Base-by-base conservation (phyloP, 345 rosid species). In the Camelina sativa region DNA sequence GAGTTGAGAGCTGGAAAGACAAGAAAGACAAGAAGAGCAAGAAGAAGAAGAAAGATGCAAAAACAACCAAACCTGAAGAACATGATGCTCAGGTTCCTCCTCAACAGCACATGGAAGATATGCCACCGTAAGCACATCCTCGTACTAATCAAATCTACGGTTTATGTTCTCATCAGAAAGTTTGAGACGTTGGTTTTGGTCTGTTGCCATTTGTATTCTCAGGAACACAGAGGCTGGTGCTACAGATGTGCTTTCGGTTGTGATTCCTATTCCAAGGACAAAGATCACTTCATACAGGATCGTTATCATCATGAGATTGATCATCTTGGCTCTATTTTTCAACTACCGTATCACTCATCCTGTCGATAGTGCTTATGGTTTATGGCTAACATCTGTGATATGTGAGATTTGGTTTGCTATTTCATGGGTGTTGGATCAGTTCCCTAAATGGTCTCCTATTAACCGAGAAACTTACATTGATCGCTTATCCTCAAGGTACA, bases 361-460 rank as follows among this genome's bases (percentile, higher is more conserved):
- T 61, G 99, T 95, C 1, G 91, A 95, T 37, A 95, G 99, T 20
- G 99, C 99, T 74, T 84, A 52, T 19, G 84, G 80, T 41, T 70
- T 92, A 35, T 95, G 99, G 99, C 82, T 95, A 61, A 95, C 97
- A 65, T 95, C 99, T 74, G 90, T 95, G 75, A 92, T 95, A 79
- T 95, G 99, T 69, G 99, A 95, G 89, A 90, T 95, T 41, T 95
- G 99, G 99, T 95, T 95, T 80, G 99, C 99, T 13, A 76, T 86
- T 77, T 95, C 97, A 3, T 95, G 99, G 99, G 97, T 95, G 80
- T 55, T 95, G 87, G 99, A 95, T 95, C 99, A 95, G 87, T 95
- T 95, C 71, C 99, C 99, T 35, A 95, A 95, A 80, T 95, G 99
- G 99, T 73, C 82, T 82, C 99, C 99, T 28, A 68, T 95, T 61